Evolutionary conservation across 495 filamentous ascomycete genomes (phyloP), one percentile per base, ranked within the genome.

Genomic region (Hyphodiscus hymeniophilus): DNA sequence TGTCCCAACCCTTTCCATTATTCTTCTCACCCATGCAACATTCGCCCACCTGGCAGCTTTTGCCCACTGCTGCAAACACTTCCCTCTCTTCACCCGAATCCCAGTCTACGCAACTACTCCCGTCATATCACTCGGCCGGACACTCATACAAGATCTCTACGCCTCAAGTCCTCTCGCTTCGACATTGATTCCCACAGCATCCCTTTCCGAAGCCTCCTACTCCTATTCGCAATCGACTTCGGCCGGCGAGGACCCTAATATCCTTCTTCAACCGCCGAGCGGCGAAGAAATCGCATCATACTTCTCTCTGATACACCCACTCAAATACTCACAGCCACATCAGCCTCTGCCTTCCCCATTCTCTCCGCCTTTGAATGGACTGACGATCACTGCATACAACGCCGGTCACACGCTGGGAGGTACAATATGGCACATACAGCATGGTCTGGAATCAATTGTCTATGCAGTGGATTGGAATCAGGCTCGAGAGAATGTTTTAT

Each of bases 381-480:
- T 99, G 15, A 95, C 87, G 1, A 85, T 99, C 44, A 96, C 92
- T 6, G 92, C 92, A 2, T 97, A 97, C 67, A 92, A 89, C 70
- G 89, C 92, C 22, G 94, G 92, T 24, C 91, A 95, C 61, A 95
- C 90, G 0, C 77, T 97, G 0, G 92, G 92, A 56, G 92, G 92
- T 49, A 95, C 92, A 21, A 95, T 99, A 66, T 99, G 92, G 92
- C 91, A 97, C 60, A 89, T 99, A 52, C 92, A 95, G 48, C 89
- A 97, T 70, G 89, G 89, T 1, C 75, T 96, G 61, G 92, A 99
- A 61, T 94, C 89, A 1, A 92, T 99, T 31, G 90, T 97, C 11
- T 96, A 99, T 54, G 91, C 94, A 1, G 84, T 95, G 12, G 91
- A 97, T 57, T 99, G 94, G 92, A 96, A 95, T 57, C 89, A 96